Evolutionary conservation across 495 filamentous ascomycete genomes (phyloP).

Genomic region (Tuber brumale): DNA sequence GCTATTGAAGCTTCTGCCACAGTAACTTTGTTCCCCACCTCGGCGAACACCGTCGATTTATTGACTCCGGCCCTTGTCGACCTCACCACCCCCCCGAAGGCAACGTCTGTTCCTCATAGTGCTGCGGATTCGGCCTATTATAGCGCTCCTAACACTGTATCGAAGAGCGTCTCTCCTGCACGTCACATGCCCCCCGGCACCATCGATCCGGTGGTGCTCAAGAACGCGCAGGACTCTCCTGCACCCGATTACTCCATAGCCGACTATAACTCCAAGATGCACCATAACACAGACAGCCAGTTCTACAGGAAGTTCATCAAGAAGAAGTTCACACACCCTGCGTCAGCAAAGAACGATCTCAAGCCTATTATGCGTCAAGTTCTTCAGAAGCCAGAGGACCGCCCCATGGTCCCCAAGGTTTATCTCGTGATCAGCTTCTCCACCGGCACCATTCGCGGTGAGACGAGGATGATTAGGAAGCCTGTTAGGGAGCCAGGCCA

Average conservation of each 20-base stretch:
- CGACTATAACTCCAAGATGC: constrained; percentile 33
- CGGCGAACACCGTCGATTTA: constrained; percentile 33
- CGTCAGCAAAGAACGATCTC: constrained; percentile 25
- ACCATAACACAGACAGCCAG: constrained; percentile 27
- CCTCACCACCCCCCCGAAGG: constrained; percentile 29
- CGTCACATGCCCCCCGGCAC: constrained; percentile 23
- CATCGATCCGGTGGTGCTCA: not conserved
- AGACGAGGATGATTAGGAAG: constrained; percentile 27
- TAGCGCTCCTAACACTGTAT: constrained; percentile 22
- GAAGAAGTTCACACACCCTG: constrained; percentile 29
- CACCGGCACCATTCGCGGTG: constrained; percentile 30
- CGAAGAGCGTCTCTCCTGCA: constrained; percentile 26
- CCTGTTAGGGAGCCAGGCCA: constrained; percentile 25
- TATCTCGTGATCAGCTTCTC: constrained; percentile 34
- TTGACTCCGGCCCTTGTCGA: constrained; percentile 27
- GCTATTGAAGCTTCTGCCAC: constrained; percentile 31
- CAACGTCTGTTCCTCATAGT: constrained; percentile 30
- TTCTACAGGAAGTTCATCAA: constrained; percentile 36
- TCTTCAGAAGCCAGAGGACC: constrained; percentile 38
- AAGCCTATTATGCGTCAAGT: constrained; percentile 36
- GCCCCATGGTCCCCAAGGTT: constrained; percentile 27
- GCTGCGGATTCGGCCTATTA: constrained; percentile 33
- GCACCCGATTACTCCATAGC: constrained; percentile 29
- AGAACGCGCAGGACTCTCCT: constrained; percentile 16
- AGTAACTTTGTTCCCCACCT: constrained; percentile 32